A percentile compares a stretch with the other conserved stretches of the same genome.
phyloP scores from a whole-genome alignment of 1,284 basidiomycete species.

The Leccinum glutinopallens region DNA sequence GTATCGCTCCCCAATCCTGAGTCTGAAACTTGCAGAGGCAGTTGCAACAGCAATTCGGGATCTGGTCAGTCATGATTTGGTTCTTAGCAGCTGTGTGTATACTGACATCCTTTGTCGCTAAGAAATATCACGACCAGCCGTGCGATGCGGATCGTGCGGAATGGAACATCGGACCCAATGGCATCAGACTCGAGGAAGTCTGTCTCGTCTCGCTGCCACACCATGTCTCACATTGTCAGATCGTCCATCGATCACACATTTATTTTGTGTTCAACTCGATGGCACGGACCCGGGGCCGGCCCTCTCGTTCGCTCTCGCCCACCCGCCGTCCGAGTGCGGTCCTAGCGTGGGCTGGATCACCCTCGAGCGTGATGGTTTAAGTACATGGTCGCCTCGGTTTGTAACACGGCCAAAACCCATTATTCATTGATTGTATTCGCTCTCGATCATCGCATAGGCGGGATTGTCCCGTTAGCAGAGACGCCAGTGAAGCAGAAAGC shows the following conservation, averaged over 20 bases:
- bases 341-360: too few species aligned
- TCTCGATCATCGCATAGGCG: slow-evolving; percentile 54
- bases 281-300: too few species aligned
- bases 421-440: slow-evolving; percentile 58
- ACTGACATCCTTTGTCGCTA: slow-evolving; percentile 7
- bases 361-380: too few species aligned
- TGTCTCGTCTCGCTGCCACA: slow-evolving; percentile 30
- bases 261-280: too few species aligned
- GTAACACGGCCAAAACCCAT: slow-evolving; percentile 42
- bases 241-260: too few species aligned
- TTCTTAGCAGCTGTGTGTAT: not conserved
- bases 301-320: too few species aligned
- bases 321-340: too few species aligned
- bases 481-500: slow-evolving; percentile 54
- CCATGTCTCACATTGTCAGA: too few species aligned
- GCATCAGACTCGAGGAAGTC: slow-evolving; percentile 28
- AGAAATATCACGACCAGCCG: slow-evolving; percentile 20
- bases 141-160: slow-evolving; percentile 18
- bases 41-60: slow-evolving; percentile 42
- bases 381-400: slow-evolving; percentile 63
- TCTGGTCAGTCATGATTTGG: slow-evolving; percentile 32
- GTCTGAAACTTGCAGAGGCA: slow-evolving; percentile 43
- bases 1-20: slow-evolving; percentile 33
- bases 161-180: slow-evolving; percentile 31
- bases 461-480: slow-evolving; percentile 52